Evolutionary conservation across 1,284 basidiomycete genomes (phyloP).

Genomic region (Melampsora americana): DNA sequence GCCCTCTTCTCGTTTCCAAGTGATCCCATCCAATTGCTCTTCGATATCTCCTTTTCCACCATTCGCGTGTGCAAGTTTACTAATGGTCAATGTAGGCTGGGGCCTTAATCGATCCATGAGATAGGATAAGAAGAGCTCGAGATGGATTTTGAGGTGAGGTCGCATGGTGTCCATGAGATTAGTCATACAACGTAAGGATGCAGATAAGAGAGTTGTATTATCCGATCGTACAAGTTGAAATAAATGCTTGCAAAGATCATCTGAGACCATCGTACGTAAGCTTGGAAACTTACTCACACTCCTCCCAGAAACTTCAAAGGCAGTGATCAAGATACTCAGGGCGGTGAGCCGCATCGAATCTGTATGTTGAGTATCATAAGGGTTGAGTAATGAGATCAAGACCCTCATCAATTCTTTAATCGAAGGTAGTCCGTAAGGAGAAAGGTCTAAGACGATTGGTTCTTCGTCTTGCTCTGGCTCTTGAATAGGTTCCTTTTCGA

Average conservation of each 20-base stretch:
- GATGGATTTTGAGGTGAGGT: constrained; percentile 85
- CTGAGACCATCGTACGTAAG: constrained; percentile 69
- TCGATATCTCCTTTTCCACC: constrained; percentile 53
- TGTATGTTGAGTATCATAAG: constrained; percentile 88
- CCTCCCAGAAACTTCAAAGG: constrained; percentile 78
- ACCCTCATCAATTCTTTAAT: constrained; percentile 90
- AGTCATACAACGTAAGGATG: constrained; percentile 77
- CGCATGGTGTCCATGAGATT: constrained; percentile 86
- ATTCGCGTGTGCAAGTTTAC: constrained; percentile 45
- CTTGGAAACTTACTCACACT: constrained; percentile 67
- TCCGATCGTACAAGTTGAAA: constrained; percentile 91
- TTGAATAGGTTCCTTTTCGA: constrained; percentile 13
- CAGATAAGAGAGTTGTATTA: constrained; percentile 72
- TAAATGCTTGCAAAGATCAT: constrained; percentile 90
- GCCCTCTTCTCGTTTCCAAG: constrained; percentile 49
- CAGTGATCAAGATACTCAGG: constrained; percentile 80
- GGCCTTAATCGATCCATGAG: constrained; percentile 77
- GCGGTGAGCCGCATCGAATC: constrained; percentile 91
- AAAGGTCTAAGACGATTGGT: constrained; percentile 50
- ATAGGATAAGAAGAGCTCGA: constrained; percentile 90
- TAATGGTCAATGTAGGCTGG: constrained; percentile 50
- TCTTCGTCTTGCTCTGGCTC: constrained; percentile 45
- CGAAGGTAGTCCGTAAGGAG: constrained; percentile 80
- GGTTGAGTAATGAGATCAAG: constrained; percentile 89
- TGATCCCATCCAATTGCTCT: constrained; percentile 48